These are phyloP conservation scores for Pichiaceae sp. DNA, from an alignment of 1,139 yeast species.

Conservation along the genomic window DNA sequence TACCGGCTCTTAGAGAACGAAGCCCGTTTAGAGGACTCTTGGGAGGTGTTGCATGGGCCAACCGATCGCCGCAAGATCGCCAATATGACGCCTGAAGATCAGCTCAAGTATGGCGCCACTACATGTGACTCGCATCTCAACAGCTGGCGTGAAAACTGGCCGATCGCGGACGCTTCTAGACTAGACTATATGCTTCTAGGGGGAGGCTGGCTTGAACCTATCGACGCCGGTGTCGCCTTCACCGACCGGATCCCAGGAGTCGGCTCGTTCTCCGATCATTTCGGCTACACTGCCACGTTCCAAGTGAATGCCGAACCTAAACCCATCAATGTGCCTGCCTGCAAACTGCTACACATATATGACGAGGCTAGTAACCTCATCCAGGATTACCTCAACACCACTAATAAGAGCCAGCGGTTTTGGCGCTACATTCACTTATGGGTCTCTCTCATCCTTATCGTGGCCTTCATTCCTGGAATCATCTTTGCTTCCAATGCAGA, in stretches of 20 bases:
- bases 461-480: conserved; percentile 47
- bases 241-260: conserved; percentile 55
- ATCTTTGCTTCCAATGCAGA: conserved; percentile 51
- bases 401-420: conserved; percentile 49
- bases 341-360: conserved; percentile 21
- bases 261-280: conserved; percentile 85
- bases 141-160: conserved; percentile 69
- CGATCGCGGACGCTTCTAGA: conserved; percentile 73
- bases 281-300: conserved; percentile 68
- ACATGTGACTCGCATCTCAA: conserved; percentile 86
- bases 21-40: conserved; percentile 70
- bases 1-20: conserved; percentile 63
- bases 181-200: conserved; percentile 86
- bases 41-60: conserved; percentile 61
- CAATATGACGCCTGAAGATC: conserved; percentile 53
- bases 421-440: conserved; percentile 66
- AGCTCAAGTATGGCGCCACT: conserved; percentile 64
- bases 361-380: conserved; percentile 51
- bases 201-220: conserved; percentile 39
- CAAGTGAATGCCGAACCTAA: conserved; percentile 7
- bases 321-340: not conserved
- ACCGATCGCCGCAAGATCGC: conserved; percentile 35
- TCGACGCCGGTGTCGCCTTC: conserved; percentile 60
- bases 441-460: conserved; percentile 39
- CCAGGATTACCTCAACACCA: conserved; percentile 38